Base-by-base conservation (phyloP, 2,329 filamentous ascomycete species). In the Coccinonectria pachysandricola region DNA sequence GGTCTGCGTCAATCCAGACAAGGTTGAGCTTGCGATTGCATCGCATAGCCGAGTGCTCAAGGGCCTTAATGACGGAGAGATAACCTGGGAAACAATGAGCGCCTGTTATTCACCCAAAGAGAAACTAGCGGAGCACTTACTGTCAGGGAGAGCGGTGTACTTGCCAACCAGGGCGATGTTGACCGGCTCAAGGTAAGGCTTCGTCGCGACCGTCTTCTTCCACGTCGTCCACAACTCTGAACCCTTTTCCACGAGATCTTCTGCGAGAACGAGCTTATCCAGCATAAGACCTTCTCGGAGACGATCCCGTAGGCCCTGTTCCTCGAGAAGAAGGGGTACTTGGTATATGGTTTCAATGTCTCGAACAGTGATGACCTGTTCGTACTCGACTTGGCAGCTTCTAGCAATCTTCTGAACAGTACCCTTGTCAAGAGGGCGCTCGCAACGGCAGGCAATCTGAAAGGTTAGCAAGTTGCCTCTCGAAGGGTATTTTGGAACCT, bases 331-430 rank as follows among this genome's bases (percentile, higher is more conserved):
- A n/a, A 95, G 66, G 1, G 91, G 91, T 3, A 96, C 88, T 40
- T 94, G 87, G 58, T 98, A 98, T 27, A 83, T 92, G 8, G 86
- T 86, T 12, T 78, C 67, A 57, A 96, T 84, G 53, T 96, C 80
- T 42, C 80, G 79, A 8, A 98, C 87, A n/a, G 75, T 81, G 36
- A 96, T 65, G 21, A 96, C 85, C 50, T 95, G 85, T 40, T 86
- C 71, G 8, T 71, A 60, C 28, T 92, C 83, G 24, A 95, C 79
- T 50, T 94, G 84, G 55, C 88, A 96, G 58, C 79, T 84, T 47
- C 75, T 73, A 35, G 88, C 86, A 37, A 98, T 85, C 62, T 98
- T 96, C 37, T 79, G 68, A 25, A 88, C 76, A 1, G 85, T 88
- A 7, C 63, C 60, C 19, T 75, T 64, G 24, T 84, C 78, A 6